Evolutionary conservation across 805 yeast genomes (phyloP).

Genomic region (Candida piceae): DNA sequence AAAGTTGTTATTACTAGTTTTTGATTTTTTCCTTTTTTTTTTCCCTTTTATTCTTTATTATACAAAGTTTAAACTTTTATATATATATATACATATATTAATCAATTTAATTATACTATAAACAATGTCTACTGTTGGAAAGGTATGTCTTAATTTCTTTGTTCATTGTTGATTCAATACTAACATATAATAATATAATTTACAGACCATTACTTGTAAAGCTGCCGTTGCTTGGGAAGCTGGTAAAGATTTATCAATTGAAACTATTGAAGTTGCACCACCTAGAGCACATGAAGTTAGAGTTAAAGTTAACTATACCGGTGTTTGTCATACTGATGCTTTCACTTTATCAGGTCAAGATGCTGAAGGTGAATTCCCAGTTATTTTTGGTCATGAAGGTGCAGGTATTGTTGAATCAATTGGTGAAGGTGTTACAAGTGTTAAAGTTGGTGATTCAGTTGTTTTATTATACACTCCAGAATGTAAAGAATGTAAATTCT

Average conservation of each 20-base stretch:
- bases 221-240: conserved; percentile 99
- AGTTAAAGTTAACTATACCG: conserved; percentile 79
- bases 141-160: conserved; percentile 18
- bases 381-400: conserved; percentile 94
- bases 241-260: conserved; percentile 65
- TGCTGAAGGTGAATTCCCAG: conserved; percentile 96
- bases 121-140: conserved; percentile 29
- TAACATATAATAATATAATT: no score
- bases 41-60: no score
- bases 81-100: no score
- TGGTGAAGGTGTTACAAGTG: conserved; percentile 90
- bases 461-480: conserved; percentile 95
- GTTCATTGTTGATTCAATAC: not conserved
- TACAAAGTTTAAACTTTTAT: no score
- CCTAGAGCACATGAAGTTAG: conserved; percentile 98
- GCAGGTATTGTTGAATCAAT: conserved; percentile 94
- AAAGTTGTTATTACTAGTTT: not conserved
- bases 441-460: conserved; percentile 91
- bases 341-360: conserved; percentile 92
- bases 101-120: no score
- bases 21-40: no score
- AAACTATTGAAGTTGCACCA: conserved; percentile 84
- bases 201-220: conserved; percentile 61
- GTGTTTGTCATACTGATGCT: conserved; percentile 98
- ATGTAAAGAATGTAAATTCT: conserved; percentile 91